Evolutionary conservation across 179 eudicot species (phyloP).

Genomic region (Monotropa hypopitys): DNA sequence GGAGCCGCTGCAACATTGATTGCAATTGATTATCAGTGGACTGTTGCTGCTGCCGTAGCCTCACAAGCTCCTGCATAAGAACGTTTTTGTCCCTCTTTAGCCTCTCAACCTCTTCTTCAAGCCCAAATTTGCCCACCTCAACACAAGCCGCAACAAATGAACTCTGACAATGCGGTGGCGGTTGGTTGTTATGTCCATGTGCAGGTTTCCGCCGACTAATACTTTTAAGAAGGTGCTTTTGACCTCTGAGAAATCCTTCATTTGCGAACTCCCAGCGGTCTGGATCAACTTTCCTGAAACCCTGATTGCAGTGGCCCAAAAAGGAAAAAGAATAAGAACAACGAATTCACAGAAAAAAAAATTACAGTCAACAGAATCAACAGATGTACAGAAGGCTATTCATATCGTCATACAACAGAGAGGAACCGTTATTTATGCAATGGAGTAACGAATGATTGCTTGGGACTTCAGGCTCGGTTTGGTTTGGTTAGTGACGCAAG

Average conservation of each 20-base stretch:
- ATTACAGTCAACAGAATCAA: not conserved
- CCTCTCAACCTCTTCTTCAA: constrained; percentile 87
- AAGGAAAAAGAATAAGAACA: not conserved
- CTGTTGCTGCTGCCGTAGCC: constrained; percentile 83
- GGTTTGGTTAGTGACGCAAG: not conserved
- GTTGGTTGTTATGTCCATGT: constrained; percentile 43
- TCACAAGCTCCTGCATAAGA: constrained; percentile 81
- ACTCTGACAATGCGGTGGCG: constrained; percentile 32
- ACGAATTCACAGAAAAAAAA: not conserved
- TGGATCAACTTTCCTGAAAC: constrained; percentile 84
- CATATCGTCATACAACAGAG: not conserved
- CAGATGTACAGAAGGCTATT: not conserved
- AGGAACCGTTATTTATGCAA: not conserved
- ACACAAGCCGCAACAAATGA: constrained; percentile 65
- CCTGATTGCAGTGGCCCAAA: constrained; percentile 29
- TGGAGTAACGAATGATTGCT: not conserved
- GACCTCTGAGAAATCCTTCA: constrained; percentile 77
- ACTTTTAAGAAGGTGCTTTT: constrained; percentile 56
- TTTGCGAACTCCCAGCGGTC: constrained; percentile 92
- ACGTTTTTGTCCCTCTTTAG: constrained; percentile 83
- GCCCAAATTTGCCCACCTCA: constrained; percentile 82
- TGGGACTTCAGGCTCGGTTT: too few species aligned
- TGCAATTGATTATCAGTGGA: constrained; percentile 68
- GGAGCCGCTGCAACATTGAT: constrained; percentile 59
- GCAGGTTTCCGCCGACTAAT: constrained; percentile 60